phyloP scores from a whole-genome alignment of 441 rosid genomes.

The Eutrema salsugineum region DNA sequence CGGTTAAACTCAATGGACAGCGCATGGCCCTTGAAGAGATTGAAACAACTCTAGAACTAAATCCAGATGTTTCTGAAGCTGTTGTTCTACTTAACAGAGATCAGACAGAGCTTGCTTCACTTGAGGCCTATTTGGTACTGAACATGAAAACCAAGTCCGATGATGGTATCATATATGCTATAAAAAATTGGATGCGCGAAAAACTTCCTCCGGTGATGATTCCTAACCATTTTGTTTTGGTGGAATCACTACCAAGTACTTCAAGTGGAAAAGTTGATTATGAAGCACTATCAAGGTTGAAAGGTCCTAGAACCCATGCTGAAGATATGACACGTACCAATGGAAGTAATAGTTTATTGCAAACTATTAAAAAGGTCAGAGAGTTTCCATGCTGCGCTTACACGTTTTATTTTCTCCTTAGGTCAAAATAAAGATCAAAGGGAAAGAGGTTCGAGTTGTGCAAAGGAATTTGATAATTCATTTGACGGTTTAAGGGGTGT shows the following conservation, averaged over 20 bases:
- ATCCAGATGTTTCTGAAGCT: conserved; percentile 60
- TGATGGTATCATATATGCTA: conserved; percentile 36
- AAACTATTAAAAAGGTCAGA: conserved; percentile 70
- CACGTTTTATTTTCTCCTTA: neutral
- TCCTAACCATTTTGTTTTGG: conserved; percentile 51
- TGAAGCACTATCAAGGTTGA: conserved; percentile 44
- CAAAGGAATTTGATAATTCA: neutral
- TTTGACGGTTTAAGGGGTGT: neutral
- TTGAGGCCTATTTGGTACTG: conserved; percentile 56
- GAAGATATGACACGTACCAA: conserved; percentile 31
- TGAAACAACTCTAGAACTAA: conserved; percentile 58
- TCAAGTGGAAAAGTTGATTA: conserved; percentile 90
- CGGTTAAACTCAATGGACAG: conserved; percentile 74
- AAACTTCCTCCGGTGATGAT: conserved; percentile 73
- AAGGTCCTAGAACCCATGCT: conserved; percentile 17
- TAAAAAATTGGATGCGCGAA: conserved; percentile 55
- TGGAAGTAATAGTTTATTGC: conserved; percentile 35
- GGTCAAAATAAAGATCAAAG: neutral
- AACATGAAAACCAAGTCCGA: conserved; percentile 40
- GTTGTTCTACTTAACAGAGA: conserved; percentile 50
- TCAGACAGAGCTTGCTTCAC: conserved; percentile 41
- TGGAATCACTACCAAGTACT: conserved; percentile 61
- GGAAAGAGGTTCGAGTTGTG: neutral
- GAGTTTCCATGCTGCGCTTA: neutral
- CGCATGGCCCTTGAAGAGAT: conserved; percentile 78